Conservation (phyloP, 805 yeast genomes). For the Wickerhamomyces chambardii region DNA sequence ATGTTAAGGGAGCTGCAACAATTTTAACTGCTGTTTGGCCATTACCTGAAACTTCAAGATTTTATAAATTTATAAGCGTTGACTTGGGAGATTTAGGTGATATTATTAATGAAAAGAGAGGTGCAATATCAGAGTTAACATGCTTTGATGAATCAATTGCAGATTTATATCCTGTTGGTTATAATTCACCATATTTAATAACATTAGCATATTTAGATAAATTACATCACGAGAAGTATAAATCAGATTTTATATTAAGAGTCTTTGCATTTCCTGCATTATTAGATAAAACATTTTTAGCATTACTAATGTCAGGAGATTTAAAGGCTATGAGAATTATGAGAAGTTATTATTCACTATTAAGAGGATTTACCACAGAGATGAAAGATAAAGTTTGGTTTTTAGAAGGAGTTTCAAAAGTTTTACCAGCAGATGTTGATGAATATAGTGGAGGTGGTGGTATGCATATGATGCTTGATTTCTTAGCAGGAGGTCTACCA, state of each 20-base stretch:
- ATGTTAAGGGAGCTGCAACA: constrained; percentile 95
- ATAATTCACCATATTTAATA: constrained; percentile 78
- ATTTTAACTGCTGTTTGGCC: constrained; percentile 97
- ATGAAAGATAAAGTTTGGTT: constrained; percentile 92
- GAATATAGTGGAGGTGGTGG: constrained; percentile 88
- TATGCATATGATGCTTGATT: constrained; percentile 87
- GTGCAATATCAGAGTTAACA: constrained; percentile 43
- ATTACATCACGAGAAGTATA: constrained; percentile 70
- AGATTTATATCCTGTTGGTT: constrained; percentile 80
- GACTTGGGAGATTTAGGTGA: constrained; percentile 89
- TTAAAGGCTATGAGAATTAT: constrained; percentile 83
- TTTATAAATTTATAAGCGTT: constrained; percentile 67
- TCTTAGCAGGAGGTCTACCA: constrained; percentile 61
- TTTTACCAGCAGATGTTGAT: constrained; percentile 86
- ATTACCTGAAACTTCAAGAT: constrained; percentile 55
- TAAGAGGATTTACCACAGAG: constrained; percentile 75
- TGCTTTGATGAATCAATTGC: constrained; percentile 84
- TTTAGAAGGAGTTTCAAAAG: constrained; percentile 82
- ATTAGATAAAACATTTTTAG: constrained; percentile 71
- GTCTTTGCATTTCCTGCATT: constrained; percentile 92
- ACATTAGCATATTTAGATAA: constrained; percentile 82
- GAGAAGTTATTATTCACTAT: constrained; percentile 76
- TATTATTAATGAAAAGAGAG: constrained; percentile 25
- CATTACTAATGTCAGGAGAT: constrained; percentile 77
- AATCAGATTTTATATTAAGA: constrained; percentile 77